These are phyloP conservation scores for Quercus tomentella DNA, from an alignment of 331 rosid genomes.

Conservation along the genomic window DNA sequence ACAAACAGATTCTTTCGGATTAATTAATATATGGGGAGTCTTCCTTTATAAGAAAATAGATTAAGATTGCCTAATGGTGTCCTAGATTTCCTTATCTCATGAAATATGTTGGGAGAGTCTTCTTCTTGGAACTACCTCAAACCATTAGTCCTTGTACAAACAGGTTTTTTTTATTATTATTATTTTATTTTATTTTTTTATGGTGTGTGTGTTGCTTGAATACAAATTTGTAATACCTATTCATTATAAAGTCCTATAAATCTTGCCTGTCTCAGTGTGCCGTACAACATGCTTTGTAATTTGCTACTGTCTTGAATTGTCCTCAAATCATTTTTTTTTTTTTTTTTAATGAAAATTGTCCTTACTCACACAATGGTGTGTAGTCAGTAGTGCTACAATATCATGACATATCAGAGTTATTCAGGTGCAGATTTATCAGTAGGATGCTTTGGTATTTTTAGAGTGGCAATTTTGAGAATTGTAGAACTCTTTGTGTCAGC, in stretches of 20 bases:
- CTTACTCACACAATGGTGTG: neutral
- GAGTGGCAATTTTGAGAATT: no score
- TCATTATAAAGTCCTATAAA: neutral
- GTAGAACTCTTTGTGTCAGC: neutral
- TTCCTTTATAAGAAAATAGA: neutral
- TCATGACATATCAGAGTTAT: neutral
- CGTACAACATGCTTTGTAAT: neutral
- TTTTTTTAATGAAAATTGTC: neutral
- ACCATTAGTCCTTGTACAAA: neutral
- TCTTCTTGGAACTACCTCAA: neutral
- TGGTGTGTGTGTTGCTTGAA: no score
- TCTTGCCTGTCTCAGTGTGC: neutral
- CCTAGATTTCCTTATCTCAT: neutral
- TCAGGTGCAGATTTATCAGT: neutral
- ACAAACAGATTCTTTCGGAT: conserved; percentile 47
- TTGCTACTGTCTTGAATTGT: neutral
- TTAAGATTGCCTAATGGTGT: neutral
- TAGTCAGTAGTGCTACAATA: neutral
- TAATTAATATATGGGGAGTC: neutral
- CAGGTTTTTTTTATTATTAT: neutral
- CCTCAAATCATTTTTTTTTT: neutral
- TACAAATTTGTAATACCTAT: no score
- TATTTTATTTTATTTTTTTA: no score
- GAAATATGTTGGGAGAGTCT: neutral
- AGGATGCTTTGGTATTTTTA: neutral